Evolutionary conservation across 2,329 filamentous ascomycete species (phyloP), one percentile per base, ranked within the genome.

Genomic region (Fusarium avenaceum): DNA sequence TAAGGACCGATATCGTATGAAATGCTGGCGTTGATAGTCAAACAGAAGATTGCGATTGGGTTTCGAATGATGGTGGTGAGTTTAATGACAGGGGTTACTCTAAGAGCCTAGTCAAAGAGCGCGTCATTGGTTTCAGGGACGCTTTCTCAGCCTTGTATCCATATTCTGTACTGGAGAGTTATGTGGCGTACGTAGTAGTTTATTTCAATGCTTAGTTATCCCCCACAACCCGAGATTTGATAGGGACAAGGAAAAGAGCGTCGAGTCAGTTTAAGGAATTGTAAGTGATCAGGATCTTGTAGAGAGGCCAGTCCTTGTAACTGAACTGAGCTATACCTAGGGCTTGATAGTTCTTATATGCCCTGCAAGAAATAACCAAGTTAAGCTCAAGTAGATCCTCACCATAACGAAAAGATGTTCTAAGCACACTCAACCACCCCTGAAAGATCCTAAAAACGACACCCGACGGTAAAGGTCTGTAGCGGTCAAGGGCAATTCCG

Each of bases 81-180:
- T 46, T 59, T 54, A 50, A 51, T 24, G 39, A 65, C 52, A 64
- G 26, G 61, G 40, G 38, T 63, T 52, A 35, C 46, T 66, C 40
- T 45, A 24, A 28, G 33, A 35, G 47, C 32, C 22, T 40, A n/a
- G 40, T 33, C 39, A 48, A 58, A 70, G 67, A 70, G 67, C 67
- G 67, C 67, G 67, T 70, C 67, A 70, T 70, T 69, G 58, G 67
- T 70, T 67, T 67, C 54, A 67, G 53, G 57, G 52, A 49, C 45
- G 28, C 39, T 42, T 52, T 52, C 43, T 70, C 62, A 69, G 66
- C 66, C 65, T 68, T 65, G 65, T 24, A 24, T 24, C 24, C 24
- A 24, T 24, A 24, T 2, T 24, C 24, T 24, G 24, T 51, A 49
- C 26, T 30, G 43, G 17, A 52, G 38, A 28, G 33, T 38, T 28